These are phyloP conservation scores for Rhodotorula sp. DNA, from an alignment of 1,284 basidiomycete genomes.

Conservation along the genomic window DNA sequence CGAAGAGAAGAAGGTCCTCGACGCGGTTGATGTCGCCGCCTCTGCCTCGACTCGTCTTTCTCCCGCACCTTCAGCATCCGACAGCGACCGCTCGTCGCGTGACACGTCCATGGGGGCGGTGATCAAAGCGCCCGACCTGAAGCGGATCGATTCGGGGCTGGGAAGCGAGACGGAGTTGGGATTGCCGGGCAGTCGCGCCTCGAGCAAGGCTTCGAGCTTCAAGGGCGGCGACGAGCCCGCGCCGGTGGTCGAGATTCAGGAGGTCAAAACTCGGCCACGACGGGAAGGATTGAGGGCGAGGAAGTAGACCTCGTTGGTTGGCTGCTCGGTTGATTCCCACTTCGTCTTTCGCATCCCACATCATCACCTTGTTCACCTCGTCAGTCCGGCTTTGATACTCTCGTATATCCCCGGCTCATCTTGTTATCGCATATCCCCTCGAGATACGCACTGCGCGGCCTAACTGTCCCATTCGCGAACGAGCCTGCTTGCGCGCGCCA, in stretches of 20 bases:
- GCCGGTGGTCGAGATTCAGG: not conserved
- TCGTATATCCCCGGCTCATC: not conserved
- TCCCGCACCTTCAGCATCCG: not conserved
- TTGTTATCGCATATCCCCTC: not conserved
- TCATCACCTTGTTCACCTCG: not conserved
- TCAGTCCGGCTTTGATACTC: not conserved
- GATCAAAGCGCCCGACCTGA: slow-evolving; percentile 14
- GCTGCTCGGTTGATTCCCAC: not conserved
- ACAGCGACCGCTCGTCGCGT: not conserved
- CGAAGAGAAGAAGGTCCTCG: slow-evolving; percentile 44
- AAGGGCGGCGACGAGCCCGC: not conserved
- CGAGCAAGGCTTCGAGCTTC: slow-evolving; percentile 1
- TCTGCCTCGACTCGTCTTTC: not conserved
- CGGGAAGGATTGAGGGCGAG: slow-evolving; percentile 25
- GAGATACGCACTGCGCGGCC: too few relatives aligned
- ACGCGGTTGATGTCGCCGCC: not conserved
- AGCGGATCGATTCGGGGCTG: slow-evolving; percentile 24
- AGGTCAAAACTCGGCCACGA: slow-evolving; percentile 4
- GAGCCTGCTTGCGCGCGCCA: too few relatives aligned
- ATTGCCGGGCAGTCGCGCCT: not conserved
- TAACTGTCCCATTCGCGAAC: too few relatives aligned
- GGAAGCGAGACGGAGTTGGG: slow-evolving; percentile 22
- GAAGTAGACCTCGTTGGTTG: not conserved
- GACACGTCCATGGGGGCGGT: not conserved
- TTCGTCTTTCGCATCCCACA: not conserved